Evolutionary conservation across 495 filamentous ascomycete species (phyloP), one percentile per base, ranked within the genome.

Genomic region (Penicillium cosmopolitanum): DNA sequence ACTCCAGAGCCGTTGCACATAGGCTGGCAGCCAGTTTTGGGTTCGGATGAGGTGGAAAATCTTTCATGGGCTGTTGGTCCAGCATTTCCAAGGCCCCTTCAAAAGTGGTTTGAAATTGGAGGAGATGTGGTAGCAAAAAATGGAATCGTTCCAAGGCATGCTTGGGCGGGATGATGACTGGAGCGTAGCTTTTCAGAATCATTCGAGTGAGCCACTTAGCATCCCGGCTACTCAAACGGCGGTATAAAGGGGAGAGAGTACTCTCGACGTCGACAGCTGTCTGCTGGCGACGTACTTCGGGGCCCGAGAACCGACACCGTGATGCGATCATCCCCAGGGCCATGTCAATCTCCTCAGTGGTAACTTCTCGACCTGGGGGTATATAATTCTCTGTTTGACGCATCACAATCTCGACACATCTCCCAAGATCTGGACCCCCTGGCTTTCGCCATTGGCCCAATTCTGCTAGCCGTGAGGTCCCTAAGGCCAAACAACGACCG

Each of bases 151-250:
- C 73, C 51, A 85, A 71, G 3, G 82, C 71, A 51, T 81, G 59
- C 8, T 57, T 64, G 56, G 77, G 73, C 16, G 84, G 77, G 1
- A 87, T 50, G 7, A 82, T 64, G 3, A 94, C 81, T 0, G 90
- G 88, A 16, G 75, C 73, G 62, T 87, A 90, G 53, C 85, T 84
- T 70, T 96, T 95, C 18, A 97, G 72, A 36, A 97, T 83, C 68
- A 95, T 74, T 7, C 93, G 81, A 0, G 90, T 92, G 11, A 97
- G 80, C 93, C 93, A 97, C 74, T 97, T 97, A 0, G 87, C 90
- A 67, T 96, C 89, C 40, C 83, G 79, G 15, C 88, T 84, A 44
- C 82, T 80, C 28, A 92, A 59, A 12, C 84, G 79, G 43, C 71
- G 80, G 69, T 89, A 91, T 0, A 92, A 65, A 28, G 70, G 66